Evolutionary conservation across 495 filamentous ascomycete species (phyloP).

Genomic region (Aspergillus indologenus): DNA sequence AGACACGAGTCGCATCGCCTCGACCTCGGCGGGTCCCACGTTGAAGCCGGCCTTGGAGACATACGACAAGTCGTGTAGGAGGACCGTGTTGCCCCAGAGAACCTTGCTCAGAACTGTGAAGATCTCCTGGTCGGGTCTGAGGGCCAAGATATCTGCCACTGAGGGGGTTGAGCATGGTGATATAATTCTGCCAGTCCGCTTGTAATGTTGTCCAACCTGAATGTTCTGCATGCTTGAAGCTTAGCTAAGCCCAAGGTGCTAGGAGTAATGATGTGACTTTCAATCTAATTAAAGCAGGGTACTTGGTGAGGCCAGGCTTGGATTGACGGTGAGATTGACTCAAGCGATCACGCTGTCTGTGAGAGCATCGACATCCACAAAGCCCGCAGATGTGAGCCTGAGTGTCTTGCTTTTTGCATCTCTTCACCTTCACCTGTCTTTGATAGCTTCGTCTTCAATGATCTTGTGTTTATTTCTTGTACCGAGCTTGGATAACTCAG

Average conservation of each 20-base stretch:
- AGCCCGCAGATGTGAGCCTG: too few species aligned
- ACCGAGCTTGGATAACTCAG: too few species aligned
- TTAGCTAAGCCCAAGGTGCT: background rate
- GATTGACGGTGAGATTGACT: too few species aligned
- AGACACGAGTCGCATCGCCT: conserved; percentile 31
- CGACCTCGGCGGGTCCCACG: conserved; percentile 27
- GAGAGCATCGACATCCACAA: too few species aligned
- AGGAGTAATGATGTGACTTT: too few species aligned
- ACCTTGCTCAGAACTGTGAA: conserved; percentile 24
- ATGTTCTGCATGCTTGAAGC: background rate
- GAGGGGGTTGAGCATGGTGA: background rate
- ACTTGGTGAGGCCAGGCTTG: too few species aligned
- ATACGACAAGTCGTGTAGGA: conserved; percentile 24
- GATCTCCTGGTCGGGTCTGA: conserved; percentile 17
- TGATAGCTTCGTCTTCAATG: too few species aligned
- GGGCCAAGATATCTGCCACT: background rate
- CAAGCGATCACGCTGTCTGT: too few species aligned
- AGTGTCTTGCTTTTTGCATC: too few species aligned
- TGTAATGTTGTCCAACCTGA: background rate
- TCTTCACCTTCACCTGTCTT: too few species aligned
- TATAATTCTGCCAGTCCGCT: background rate
- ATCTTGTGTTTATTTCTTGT: too few species aligned
- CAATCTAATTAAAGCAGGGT: too few species aligned
- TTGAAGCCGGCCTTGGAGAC: conserved; percentile 23
- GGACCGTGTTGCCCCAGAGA: conserved; percentile 17